Percentiles rank a stretch among this genome's conserved stretches.
phyloP scores from a whole-genome alignment of 345 rosid species.

The Noccaea bulbosa region DNA sequence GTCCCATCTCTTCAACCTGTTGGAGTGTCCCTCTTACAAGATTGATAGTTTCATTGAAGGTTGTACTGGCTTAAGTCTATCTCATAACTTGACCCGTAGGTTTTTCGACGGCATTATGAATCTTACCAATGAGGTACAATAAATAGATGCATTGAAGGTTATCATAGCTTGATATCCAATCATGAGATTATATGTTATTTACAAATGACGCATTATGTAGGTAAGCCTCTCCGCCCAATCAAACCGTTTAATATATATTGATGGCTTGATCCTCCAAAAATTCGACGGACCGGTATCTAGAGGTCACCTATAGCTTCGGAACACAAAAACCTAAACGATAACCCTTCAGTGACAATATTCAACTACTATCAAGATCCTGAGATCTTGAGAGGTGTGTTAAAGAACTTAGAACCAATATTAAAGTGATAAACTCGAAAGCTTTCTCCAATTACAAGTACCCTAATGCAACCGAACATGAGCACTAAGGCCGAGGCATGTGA shows the following conservation, averaged over 20 bases:
- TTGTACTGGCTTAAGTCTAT: conserved; percentile 49
- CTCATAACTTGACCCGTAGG: conserved; percentile 45
- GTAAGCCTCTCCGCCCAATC: conserved; percentile 3
- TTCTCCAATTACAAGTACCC: conserved; percentile 55
- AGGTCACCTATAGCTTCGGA: conserved; percentile 18
- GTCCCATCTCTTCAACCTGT: conserved; percentile 62
- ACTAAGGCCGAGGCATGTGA: conserved; percentile 56
- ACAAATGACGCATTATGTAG: conserved; percentile 1
- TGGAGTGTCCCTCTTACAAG: conserved; percentile 52
- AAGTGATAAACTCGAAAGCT: conserved; percentile 52
- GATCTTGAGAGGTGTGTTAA: conserved; percentile 58
- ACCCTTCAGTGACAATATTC: conserved; percentile 65
- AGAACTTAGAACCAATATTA: conserved; percentile 55
- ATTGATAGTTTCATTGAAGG: conserved; percentile 57
- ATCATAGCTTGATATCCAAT: background rate
- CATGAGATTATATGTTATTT: background rate
- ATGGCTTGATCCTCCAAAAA: conserved; percentile 4
- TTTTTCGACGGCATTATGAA: conserved; percentile 26
- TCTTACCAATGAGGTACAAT: conserved; percentile 49
- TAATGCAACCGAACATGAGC: conserved; percentile 38
- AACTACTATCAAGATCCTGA: conserved; percentile 67
- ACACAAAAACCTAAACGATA: conserved; percentile 42
- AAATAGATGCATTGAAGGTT: background rate
- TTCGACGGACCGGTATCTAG: background rate
- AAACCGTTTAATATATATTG: background rate